phyloP scores from a whole-genome alignment of 495 filamentous ascomycete species.

The Lophium mytilinum region DNA sequence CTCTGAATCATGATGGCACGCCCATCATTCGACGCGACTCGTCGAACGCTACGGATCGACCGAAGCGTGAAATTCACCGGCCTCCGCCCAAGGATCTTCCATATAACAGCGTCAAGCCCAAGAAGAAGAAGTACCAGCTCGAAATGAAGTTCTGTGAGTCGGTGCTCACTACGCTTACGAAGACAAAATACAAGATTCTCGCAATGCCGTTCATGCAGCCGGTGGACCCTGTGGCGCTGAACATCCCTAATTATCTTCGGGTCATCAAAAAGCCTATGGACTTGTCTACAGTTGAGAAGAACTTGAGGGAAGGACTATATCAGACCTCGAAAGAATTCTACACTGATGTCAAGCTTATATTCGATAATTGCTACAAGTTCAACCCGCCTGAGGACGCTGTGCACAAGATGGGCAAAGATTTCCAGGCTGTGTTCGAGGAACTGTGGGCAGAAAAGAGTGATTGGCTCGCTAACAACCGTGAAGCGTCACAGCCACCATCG shows the following conservation, averaged over 20 bases:
- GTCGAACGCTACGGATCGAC: conserved; percentile 62
- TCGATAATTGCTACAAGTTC: conserved; percentile 86
- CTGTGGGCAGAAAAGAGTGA: conserved; percentile 66
- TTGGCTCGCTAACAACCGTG: conserved; percentile 69
- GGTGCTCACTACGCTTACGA: conserved; percentile 68
- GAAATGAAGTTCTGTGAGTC: conserved; percentile 87
- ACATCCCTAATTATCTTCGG: conserved; percentile 88
- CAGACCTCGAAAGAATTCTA: conserved; percentile 78
- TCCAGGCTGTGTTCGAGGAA: conserved; percentile 62
- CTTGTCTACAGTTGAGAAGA: conserved; percentile 63
- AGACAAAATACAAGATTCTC: conserved; percentile 56
- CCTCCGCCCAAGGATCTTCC: conserved; percentile 79
- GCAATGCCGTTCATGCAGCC: conserved; percentile 67
- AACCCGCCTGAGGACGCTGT: conserved; percentile 75
- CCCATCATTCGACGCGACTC: conserved; percentile 89
- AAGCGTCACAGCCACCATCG: conserved; percentile 41
- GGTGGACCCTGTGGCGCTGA: conserved; percentile 88
- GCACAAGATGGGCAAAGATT: conserved; percentile 55
- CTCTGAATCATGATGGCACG: conserved; percentile 73
- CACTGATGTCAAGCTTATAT: conserved; percentile 69
- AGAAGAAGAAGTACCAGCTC: conserved; percentile 84
- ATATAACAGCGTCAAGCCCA: conserved; percentile 71
- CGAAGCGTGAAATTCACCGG: conserved; percentile 90
- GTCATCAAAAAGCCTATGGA: conserved; percentile 98
- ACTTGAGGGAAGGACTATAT: conserved; percentile 75